These are phyloP conservation scores for Isabelozyma gotoi DNA, from an alignment of 805 yeast genomes.

Conservation along the genomic window DNA sequence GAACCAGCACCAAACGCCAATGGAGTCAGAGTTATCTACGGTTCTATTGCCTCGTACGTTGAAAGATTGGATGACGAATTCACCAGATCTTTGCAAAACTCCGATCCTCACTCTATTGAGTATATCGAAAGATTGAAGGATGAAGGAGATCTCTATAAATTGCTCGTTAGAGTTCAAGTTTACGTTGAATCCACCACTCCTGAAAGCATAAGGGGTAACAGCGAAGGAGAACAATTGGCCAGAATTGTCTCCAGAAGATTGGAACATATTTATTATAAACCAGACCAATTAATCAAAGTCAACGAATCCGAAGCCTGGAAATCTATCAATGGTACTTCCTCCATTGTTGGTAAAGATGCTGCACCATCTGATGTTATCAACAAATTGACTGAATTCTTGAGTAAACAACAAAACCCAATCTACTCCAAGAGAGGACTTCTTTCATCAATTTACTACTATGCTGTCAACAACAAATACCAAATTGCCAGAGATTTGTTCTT, in stretches of 20 bases:
- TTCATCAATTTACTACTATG: slow-evolving; percentile 84
- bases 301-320: slow-evolving; percentile 80
- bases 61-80: slow-evolving; percentile 96
- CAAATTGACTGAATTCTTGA: slow-evolving; percentile 61
- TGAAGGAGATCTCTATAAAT: slow-evolving; percentile 72
- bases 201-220: slow-evolving; percentile 35
- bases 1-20: slow-evolving; percentile 57
- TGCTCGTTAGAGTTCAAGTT: slow-evolving; percentile 81
- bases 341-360: slow-evolving; percentile 14
- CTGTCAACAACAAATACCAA: slow-evolving; percentile 80
- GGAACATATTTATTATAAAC: slow-evolving; percentile 92
- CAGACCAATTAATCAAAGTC: slow-evolving; percentile 65
- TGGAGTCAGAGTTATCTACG: slow-evolving; percentile 75
- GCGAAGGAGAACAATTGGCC: slow-evolving; percentile 57
- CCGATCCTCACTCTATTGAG: slow-evolving; percentile 95
- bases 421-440: slow-evolving; percentile 83
- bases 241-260: slow-evolving; percentile 81
- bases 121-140: slow-evolving; percentile 88
- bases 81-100: slow-evolving; percentile 78
- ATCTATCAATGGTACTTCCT: slow-evolving; percentile 32
- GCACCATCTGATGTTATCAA: slow-evolving; percentile 54
- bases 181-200: slow-evolving; percentile 71
- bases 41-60: slow-evolving; percentile 81
- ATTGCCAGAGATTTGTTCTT: slow-evolving; percentile 87
- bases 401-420: slow-evolving; percentile 62